Percentiles rank a stretch among this genome's conserved stretches.
Evolutionary conservation across 805 yeast species (phyloP).

Genomic region (Saccharomycopsis amapae): DNA sequence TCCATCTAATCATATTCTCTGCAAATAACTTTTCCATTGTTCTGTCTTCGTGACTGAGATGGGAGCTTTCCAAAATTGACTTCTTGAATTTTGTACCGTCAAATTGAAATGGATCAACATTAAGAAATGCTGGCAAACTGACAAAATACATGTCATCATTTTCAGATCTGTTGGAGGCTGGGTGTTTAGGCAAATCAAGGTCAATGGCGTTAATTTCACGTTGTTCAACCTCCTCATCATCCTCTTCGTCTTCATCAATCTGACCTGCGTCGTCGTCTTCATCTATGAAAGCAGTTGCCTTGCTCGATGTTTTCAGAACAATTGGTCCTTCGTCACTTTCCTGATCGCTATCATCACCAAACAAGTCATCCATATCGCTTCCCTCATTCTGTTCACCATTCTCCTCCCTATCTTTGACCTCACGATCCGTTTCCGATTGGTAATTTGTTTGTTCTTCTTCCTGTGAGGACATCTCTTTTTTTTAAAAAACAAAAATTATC

Average conservation of each 20-base stretch:
- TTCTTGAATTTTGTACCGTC: conserved; percentile 65
- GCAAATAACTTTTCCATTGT: conserved; percentile 61
- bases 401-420: conserved; percentile 22
- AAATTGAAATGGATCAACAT: conserved; percentile 80
- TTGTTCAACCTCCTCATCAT: conserved; percentile 28
- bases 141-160: conserved; percentile 38
- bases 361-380: conserved; percentile 37
- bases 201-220: conserved; percentile 22
- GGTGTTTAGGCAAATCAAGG: conserved; percentile 34
- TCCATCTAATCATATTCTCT: conserved; percentile 90
- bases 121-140: conserved; percentile 76
- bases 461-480: too few species aligned
- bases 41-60: conserved; percentile 40
- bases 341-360: conserved; percentile 33
- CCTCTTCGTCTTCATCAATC: conserved; percentile 27
- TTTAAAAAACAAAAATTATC: too few species aligned
- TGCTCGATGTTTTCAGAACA: conserved; percentile 23
- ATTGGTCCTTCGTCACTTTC: conserved; percentile 24
- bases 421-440: conserved; percentile 10
- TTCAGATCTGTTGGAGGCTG: conserved; percentile 40
- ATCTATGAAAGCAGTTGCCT: conserved; percentile 17
- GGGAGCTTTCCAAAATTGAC: conserved; percentile 33
- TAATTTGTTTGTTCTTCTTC: conserved; percentile 3
- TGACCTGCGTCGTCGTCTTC: conserved; percentile 30
- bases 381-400: conserved; percentile 28